Percentiles rank a stretch among this genome's conserved stretches.
phyloP scores from a whole-genome alignment of 805 yeast genomes.

The Candida ipomoeae region DNA sequence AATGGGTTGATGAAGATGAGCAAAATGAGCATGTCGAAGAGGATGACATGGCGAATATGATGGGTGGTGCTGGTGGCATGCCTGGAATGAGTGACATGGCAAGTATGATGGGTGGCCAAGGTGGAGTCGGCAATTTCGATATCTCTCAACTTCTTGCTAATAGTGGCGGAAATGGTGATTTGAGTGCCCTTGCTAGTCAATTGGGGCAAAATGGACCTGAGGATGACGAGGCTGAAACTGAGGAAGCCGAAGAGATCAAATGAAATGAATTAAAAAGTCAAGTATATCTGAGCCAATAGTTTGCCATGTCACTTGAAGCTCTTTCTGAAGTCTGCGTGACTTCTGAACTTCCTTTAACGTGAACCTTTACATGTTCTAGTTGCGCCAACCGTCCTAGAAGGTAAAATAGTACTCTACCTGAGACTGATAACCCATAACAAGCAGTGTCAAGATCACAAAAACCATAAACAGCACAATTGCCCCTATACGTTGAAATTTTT shows the following conservation, averaged over 20 bases:
- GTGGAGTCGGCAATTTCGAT: constrained; percentile 18
- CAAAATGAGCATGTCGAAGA: constrained; percentile 68
- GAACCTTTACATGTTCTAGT: not conserved
- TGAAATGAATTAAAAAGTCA: not conserved
- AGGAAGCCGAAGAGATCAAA: constrained; percentile 15
- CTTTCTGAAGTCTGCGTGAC: not conserved
- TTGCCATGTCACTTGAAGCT: not conserved
- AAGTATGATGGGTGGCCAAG: constrained; percentile 28
- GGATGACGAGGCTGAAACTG: constrained; percentile 12
- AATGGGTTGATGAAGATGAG: constrained; percentile 98
- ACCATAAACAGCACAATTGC: not conserved
- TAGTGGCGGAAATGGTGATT: constrained; percentile 34
- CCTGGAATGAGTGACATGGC: constrained; percentile 18
- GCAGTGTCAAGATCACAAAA: not conserved
- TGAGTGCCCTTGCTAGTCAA: constrained; percentile 40
- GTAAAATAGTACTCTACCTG: not conserved
- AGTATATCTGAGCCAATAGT: not conserved
- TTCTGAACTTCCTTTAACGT: not conserved
- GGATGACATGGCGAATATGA: constrained; percentile 30
- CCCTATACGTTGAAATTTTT: not conserved
- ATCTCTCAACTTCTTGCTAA: constrained; percentile 21
- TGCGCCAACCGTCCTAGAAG: not conserved
- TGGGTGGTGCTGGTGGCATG: constrained; percentile 23
- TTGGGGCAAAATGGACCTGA: constrained; percentile 33
- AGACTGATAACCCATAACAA: not conserved